Percentiles rank a stretch among this genome's conserved stretches.
Conservation (phyloP, 768 basidiomycete species). For the Boletales sp. region DNA sequence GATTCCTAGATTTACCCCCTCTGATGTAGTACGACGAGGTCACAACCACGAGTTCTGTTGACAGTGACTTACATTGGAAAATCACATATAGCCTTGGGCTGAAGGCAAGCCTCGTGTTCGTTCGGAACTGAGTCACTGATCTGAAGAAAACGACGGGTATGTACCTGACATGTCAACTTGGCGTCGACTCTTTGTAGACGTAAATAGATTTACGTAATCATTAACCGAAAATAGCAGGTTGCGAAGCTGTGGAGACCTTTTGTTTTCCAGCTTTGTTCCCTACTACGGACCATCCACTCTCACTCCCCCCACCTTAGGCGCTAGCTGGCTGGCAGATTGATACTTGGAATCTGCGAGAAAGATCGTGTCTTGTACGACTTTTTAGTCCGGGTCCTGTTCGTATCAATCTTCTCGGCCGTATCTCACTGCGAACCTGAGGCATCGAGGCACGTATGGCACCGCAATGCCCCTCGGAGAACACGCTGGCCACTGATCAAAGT, state of each 20-base stretch:
- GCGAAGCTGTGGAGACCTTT: background rate
- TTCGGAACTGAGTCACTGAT: no score
- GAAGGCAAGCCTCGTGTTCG: no score
- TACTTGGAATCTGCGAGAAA: constrained; percentile 2
- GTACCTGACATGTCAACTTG: no score
- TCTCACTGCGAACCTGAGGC: background rate
- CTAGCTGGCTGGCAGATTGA: constrained; percentile 6
- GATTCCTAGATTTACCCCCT: background rate
- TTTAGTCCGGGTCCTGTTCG: background rate
- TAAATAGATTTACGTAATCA: no score
- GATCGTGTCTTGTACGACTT: constrained; percentile 6
- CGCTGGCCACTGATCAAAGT: constrained; percentile 49
- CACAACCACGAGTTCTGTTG: background rate
- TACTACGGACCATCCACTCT: no score
- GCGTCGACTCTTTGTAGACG: no score
- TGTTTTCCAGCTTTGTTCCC: background rate
- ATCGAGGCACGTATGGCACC: constrained; percentile 18
- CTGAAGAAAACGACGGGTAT: no score
- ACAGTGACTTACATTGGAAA: background rate
- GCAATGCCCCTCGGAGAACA: constrained; percentile 52
- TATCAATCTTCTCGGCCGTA: background rate
- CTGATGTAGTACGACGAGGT: no score
- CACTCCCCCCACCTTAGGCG: background rate
- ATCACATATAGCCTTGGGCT: background rate
- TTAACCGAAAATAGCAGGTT: background rate